Evolutionary conservation across 2,329 filamentous ascomycete species (phyloP).

Genomic region (Pestalotiopsis sp.): DNA sequence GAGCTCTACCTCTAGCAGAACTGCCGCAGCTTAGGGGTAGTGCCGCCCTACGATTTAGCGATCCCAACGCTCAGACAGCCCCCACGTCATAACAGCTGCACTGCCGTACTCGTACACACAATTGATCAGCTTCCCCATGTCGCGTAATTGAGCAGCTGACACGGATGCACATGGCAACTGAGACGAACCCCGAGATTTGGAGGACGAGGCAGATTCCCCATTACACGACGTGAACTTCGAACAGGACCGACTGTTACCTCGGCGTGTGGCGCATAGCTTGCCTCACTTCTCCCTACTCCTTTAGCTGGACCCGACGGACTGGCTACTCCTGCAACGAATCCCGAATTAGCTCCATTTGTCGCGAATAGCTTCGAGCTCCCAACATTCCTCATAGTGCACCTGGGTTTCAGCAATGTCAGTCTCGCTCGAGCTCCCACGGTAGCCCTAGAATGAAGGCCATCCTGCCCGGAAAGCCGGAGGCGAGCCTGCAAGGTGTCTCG

Average conservation of each 20-base stretch:
- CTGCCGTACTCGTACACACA: not conserved
- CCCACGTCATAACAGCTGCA: conserved; percentile 12
- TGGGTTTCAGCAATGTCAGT: conserved; percentile 26
- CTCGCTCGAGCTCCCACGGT: conserved; percentile 24
- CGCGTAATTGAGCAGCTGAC: conserved; percentile 12
- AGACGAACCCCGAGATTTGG: not conserved
- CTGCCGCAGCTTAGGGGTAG: not conserved
- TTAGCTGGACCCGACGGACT: not conserved
- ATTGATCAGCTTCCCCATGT: conserved; percentile 2
- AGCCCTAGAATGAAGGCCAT: conserved; percentile 46
- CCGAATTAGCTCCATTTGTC: conserved; percentile 6
- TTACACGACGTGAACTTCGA: not conserved
- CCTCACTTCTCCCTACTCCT: not conserved
- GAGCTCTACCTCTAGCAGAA: not conserved
- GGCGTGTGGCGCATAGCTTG: not conserved
- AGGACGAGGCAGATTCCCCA: not conserved
- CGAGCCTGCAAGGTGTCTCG: conserved; percentile 48
- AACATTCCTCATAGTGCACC: not conserved
- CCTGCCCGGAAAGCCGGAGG: conserved; percentile 51
- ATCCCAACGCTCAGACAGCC: not conserved
- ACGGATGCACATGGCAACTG: conserved; percentile 4
- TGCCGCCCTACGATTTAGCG: not conserved
- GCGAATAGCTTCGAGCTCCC: not conserved
- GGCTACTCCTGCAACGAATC: not conserved
- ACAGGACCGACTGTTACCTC: not conserved